A percentile compares a stretch with the other conserved stretches of the same genome.
phyloP scores from a whole-genome alignment of 768 basidiomycete genomes.

The Lentinula guzmanii region DNA sequence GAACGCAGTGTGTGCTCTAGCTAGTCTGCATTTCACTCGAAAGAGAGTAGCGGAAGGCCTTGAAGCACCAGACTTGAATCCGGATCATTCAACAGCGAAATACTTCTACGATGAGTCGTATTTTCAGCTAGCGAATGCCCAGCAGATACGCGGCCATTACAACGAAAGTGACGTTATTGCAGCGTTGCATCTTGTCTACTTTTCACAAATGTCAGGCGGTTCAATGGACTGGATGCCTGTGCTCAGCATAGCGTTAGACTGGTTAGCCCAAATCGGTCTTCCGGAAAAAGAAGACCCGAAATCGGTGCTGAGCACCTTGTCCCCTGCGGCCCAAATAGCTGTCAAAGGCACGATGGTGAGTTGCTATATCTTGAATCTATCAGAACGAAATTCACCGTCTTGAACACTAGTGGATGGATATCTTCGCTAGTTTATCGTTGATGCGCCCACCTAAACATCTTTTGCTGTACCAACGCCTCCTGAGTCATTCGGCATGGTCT shows the following conservation, averaged over 20 bases:
- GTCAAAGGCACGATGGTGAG: slow-evolving; percentile 73
- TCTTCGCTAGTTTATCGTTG: slow-evolving; percentile 61
- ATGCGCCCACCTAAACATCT: slow-evolving; percentile 61
- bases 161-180: slow-evolving; percentile 70
- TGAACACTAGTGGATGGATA: slow-evolving; percentile 63
- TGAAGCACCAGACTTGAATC: slow-evolving; percentile 44
- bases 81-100: slow-evolving; percentile 52
- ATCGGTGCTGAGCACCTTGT: slow-evolving; percentile 49
- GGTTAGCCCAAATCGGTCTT: slow-evolving; percentile 66
- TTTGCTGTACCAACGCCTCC: slow-evolving; percentile 58
- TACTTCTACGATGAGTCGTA: slow-evolving; percentile 68
- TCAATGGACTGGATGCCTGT: slow-evolving; percentile 64
- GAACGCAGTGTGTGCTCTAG: slow-evolving; percentile 70
- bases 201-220: slow-evolving; percentile 66
- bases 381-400: slow-evolving; percentile 6
- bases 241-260: slow-evolving; percentile 68
- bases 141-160: slow-evolving; percentile 47
- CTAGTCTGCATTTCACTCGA: slow-evolving; percentile 61
- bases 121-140: slow-evolving; percentile 51
- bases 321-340: slow-evolving; percentile 45
- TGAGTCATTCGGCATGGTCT: slow-evolving; percentile 45
- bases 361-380: slow-evolving; percentile 14
- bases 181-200: slow-evolving; percentile 70
- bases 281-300: slow-evolving; percentile 60
- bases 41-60: slow-evolving; percentile 58